A percentile compares a stretch with the other conserved stretches of the same genome.
Evolutionary conservation across 805 yeast species (phyloP).

Genomic region (Saturnispora saitoi): DNA sequence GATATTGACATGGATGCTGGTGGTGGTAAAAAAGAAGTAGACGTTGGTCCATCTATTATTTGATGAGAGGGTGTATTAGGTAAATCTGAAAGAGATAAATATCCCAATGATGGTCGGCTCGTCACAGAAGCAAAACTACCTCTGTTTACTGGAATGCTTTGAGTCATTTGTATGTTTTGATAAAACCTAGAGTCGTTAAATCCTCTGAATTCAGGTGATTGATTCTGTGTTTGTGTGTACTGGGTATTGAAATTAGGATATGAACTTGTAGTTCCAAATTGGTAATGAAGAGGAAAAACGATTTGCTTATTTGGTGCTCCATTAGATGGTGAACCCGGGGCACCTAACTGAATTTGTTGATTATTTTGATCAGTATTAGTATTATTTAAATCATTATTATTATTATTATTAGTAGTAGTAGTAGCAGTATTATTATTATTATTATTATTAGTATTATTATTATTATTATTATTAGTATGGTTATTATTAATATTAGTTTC

Average conservation of each 20-base stretch:
- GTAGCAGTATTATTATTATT: not conserved
- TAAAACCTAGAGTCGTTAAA: not conserved
- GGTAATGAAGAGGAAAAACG: not conserved
- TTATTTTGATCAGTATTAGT: too few species aligned
- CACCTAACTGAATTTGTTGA: not conserved
- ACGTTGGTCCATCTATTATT: not conserved
- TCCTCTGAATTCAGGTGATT: not conserved
- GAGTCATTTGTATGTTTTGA: not conserved
- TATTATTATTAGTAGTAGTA: not conserved
- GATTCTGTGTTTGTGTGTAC: not conserved
- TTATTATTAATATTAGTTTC: not conserved
- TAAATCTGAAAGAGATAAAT: not conserved
- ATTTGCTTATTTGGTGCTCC: not conserved
- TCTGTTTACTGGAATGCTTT: not conserved
- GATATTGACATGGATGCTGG: not conserved
- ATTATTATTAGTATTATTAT: not conserved
- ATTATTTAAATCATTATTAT: not conserved
- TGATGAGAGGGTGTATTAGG: not conserved
- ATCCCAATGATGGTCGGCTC: not conserved
- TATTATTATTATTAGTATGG: not conserved
- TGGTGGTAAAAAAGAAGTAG: not conserved
- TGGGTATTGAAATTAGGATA: not conserved
- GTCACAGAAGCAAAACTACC: not conserved
- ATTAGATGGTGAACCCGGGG: too few species aligned
- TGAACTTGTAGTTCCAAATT: not conserved